These are phyloP conservation scores for Phialophora macrospora DNA, from an alignment of 2,329 filamentous ascomycete genomes.

Conservation along the genomic window DNA sequence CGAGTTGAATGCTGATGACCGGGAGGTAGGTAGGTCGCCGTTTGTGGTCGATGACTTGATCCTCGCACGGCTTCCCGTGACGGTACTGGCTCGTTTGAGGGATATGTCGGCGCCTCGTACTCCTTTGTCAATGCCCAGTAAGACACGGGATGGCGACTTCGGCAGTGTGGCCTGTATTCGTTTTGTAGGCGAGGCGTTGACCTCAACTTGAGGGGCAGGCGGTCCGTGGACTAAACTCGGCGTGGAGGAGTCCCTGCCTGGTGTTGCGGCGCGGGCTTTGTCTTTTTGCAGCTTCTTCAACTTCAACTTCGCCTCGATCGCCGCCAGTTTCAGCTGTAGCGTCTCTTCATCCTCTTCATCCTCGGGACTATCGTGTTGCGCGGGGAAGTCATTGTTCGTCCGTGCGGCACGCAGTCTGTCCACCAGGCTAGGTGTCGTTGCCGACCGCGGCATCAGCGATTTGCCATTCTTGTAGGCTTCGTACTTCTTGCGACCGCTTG, in stretches of 20 bases:
- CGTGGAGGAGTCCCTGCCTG: constrained; percentile 20
- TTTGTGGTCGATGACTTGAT: constrained; percentile 9
- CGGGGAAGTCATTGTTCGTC: constrained; percentile 28
- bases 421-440: constrained; percentile 49
- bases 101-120: constrained; percentile 80
- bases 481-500: constrained; percentile 77
- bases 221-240: constrained; percentile 38
- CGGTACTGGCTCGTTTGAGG: constrained; percentile 67
- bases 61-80: constrained; percentile 19
- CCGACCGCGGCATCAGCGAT: constrained; percentile 64
- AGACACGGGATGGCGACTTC: constrained; percentile 76
- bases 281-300: constrained; percentile 81
- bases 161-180: constrained; percentile 58
- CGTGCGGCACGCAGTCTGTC: constrained; percentile 43
- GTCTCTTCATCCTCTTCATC: constrained; percentile 89
- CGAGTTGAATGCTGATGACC: constrained; percentile 38
- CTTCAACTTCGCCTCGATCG: constrained; percentile 84
- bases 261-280: constrained; percentile 53
- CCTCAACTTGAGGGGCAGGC: constrained; percentile 61
- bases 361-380: constrained; percentile 53
- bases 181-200: constrained; percentile 74
- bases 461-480: constrained; percentile 71
- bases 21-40: constrained; percentile 23
- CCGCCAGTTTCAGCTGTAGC: constrained; percentile 80
- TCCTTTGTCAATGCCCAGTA: constrained; percentile 89